These are phyloP conservation scores for Sphagnurus paluster DNA, from an alignment of 1,284 basidiomycete genomes.

Conservation along the genomic window DNA sequence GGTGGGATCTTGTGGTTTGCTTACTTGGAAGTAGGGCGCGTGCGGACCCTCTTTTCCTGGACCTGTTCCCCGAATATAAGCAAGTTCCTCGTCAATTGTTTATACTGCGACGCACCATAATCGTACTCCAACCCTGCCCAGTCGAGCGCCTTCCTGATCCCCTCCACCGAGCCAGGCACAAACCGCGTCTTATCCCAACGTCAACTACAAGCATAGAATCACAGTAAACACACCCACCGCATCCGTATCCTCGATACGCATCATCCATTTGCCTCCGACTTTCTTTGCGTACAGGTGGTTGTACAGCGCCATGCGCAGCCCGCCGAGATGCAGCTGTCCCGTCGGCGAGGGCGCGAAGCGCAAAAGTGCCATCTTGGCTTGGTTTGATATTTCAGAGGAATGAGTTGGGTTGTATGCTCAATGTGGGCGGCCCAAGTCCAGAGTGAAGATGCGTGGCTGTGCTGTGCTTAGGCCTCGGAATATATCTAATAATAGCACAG, in stretches of 20 bases:
- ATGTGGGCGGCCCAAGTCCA: too few species aligned
- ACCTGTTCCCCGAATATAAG: conserved; percentile 44
- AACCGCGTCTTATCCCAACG: conserved; percentile 58
- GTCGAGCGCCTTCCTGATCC: conserved; percentile 72
- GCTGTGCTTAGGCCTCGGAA: too few species aligned
- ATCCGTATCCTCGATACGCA: conserved; percentile 97
- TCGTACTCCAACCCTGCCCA: conserved; percentile 97
- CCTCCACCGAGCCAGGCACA: conserved; percentile 84
- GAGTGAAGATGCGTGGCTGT: too few species aligned
- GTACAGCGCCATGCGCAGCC: conserved; percentile 93
- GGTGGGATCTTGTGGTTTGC: not conserved
- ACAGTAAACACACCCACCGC: conserved; percentile 46
- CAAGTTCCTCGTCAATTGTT: not conserved
- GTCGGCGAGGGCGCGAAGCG: conserved; percentile 98
- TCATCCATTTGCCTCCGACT: conserved; percentile 83
- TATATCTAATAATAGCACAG: too few species aligned
- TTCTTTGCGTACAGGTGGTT: conserved; percentile 88
- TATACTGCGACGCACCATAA: conserved; percentile 58
- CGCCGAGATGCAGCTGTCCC: conserved; percentile 91
- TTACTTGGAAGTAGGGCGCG: conserved; percentile 82
- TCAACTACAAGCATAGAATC: not conserved
- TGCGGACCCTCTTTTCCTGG: conserved; percentile 75
- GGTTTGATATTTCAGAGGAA: too few species aligned
- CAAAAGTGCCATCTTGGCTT: conserved; percentile 63
- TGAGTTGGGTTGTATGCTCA: too few species aligned